Base-by-base conservation (phyloP, 2,329 filamentous ascomycete genomes). In the Colletotrichum siamense region DNA sequence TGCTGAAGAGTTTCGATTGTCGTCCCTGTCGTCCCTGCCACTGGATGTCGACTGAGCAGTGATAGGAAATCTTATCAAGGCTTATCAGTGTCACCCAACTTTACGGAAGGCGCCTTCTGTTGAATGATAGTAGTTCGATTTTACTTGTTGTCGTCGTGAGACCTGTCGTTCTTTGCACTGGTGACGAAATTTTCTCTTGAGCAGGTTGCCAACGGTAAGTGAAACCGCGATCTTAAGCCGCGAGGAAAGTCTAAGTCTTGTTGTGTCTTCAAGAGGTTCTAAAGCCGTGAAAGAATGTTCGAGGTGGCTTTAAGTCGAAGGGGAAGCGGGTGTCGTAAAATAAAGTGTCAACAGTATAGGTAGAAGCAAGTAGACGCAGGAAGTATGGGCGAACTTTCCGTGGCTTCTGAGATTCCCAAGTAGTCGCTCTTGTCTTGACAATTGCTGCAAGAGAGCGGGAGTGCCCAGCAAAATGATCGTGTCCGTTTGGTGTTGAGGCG, bases 281-380 rank as follows among this genome's bases (percentile, higher is more conserved):
- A 49, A 2, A 22, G 44, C 44, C 13, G n/a, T 4, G 3, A 1
- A 49, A 3, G n/a, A n/a, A 8, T 22, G 2, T 2, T 1, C 44
- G 10, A 49, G 44, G 10, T 8, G 10, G 1, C 44, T 22, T 49
- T 22, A 1, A 49, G 44, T 49, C 3, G 6, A 2, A 8, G n/a
- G 1, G 2, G 1, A 49, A 22, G 6, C 0, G 44, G 7, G 18
- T 2, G n/a, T 13, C 6, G 6, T 49, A 4, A 22, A 1, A 49
- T 22, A 4, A 3, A 22, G n/a, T 2, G 44, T 3, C 44, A 22
- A 13, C 0, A 5, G 6, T 0, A 3, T 22, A 3, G 10, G 6
- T 22, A 22, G 44, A 49, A 49, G n/a, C 6, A 49, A 22, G 39
- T 44, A 44, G 2, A n/a, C 8, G 2, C 39, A 2, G 2, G 39